Conservation (phyloP, 768 basidiomycete genomes). For the Collybia sordida region DNA sequence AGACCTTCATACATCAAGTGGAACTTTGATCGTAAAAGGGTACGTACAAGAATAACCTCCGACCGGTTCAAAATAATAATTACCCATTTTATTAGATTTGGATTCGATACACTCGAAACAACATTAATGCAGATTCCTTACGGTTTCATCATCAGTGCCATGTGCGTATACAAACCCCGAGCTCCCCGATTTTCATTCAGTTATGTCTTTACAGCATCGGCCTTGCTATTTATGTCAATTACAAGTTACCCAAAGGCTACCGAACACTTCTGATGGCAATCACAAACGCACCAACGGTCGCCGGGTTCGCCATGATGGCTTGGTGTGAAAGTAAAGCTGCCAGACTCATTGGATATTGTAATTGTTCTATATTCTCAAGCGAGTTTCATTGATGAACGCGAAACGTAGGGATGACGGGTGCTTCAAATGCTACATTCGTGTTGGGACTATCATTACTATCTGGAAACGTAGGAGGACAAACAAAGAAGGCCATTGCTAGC, state of each 20-base stretch:
- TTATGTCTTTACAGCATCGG: conserved; percentile 7
- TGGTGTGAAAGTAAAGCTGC: conserved; percentile 17
- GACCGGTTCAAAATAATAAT: too few relatives aligned
- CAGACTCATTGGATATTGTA: conserved; percentile 20
- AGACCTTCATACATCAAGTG: too few relatives aligned
- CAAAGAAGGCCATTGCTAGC: conserved; percentile 7
- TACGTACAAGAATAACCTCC: too few relatives aligned
- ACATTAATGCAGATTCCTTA: conserved; percentile 23
- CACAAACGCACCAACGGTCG: conserved; percentile 20
- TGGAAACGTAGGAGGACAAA: conserved; percentile 35
- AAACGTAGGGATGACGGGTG: conserved; percentile 20
- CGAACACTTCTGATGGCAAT: conserved; percentile 23
- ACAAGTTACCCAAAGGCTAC: conserved; percentile 16
- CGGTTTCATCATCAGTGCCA: conserved; percentile 18
- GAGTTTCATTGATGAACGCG: background rate
- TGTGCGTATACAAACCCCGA: conserved; percentile 7
- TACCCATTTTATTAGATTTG: conserved; percentile 14
- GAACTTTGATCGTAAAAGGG: too few relatives aligned
- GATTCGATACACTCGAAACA: conserved; percentile 26
- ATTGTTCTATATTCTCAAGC: background rate
- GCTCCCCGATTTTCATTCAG: too few relatives aligned
- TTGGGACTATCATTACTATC: conserved; percentile 32
- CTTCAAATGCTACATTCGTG: conserved; percentile 28
- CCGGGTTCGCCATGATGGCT: conserved; percentile 24
- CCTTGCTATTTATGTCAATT: conserved; percentile 15